Evolutionary conservation across 2,329 filamentous ascomycete species (phyloP).

Genomic region (Aspergillus carbonarius): DNA sequence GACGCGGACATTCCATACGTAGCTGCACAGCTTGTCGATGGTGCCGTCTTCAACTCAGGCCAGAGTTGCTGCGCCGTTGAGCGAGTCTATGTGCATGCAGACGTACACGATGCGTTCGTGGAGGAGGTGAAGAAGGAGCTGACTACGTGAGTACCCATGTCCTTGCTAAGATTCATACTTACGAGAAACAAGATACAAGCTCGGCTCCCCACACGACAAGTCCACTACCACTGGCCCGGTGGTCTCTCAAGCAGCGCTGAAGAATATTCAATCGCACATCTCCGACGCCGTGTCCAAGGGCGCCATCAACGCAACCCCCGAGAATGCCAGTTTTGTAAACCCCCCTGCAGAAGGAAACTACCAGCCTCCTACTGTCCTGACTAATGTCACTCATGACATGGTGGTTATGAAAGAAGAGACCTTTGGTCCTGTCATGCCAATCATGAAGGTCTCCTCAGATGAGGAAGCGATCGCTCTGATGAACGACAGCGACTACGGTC

Average conservation of each 20-base stretch:
- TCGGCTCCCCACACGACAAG: conserved; percentile 73
- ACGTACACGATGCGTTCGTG: conserved; percentile 80
- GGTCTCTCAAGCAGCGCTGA: conserved; percentile 72
- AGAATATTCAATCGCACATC: conserved; percentile 73
- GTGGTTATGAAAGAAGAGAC: conserved; percentile 87
- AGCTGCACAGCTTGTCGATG: conserved; percentile 87
- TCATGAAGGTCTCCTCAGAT: conserved; percentile 79
- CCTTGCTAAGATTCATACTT: background rate
- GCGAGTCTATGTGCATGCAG: conserved; percentile 80
- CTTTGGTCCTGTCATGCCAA: conserved; percentile 84
- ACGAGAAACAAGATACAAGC: conserved; percentile 27
- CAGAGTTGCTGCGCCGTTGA: conserved; percentile 93
- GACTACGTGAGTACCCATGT: conserved; percentile 47
- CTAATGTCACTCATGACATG: conserved; percentile 77
- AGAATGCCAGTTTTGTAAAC: conserved; percentile 69
- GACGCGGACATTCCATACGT: conserved; percentile 86
- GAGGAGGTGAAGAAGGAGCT: conserved; percentile 74
- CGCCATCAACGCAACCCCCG: conserved; percentile 74
- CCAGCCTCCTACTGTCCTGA: conserved; percentile 76
- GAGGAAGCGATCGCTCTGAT: conserved; percentile 76
- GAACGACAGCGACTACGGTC: conserved; percentile 89
- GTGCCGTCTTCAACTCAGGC: conserved; percentile 88
- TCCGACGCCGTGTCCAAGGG: conserved; percentile 78
- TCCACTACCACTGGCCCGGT: conserved; percentile 80
- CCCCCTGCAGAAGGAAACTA: conserved; percentile 76